Evolutionary conservation across 2,329 filamentous ascomycete species (phyloP).

Genomic region (Monosporascus sp.): DNA sequence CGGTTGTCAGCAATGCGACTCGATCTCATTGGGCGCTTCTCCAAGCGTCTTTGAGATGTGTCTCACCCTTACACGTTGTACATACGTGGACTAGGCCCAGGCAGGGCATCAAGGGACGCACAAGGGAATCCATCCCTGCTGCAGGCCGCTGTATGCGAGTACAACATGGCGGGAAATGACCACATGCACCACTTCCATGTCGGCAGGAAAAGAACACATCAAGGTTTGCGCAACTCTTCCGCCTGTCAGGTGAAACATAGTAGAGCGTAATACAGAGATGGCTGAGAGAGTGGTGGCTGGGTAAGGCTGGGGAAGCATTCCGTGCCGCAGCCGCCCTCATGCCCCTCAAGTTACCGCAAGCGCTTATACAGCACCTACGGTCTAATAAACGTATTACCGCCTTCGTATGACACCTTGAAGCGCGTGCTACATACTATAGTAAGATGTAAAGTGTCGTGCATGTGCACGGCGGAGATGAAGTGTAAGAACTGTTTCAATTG

Average conservation of each 20-base stretch:
- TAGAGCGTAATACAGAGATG: constrained; percentile 1
- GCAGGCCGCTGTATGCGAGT: background rate
- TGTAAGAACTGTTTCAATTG: too few species aligned
- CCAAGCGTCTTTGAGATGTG: background rate
- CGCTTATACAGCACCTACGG: too few species aligned
- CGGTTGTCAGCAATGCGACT: background rate
- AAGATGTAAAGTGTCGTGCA: too few species aligned
- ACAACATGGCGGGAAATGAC: background rate
- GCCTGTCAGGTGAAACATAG: background rate
- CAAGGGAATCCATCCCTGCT: background rate
- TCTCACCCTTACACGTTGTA: background rate
- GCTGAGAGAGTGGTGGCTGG: too few species aligned
- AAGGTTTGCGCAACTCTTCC: too few species aligned
- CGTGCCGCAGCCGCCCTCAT: too few species aligned
- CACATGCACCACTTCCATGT: background rate
- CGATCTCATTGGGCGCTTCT: background rate
- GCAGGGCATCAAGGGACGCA: background rate
- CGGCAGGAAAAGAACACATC: background rate
- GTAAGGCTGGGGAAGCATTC: too few species aligned
- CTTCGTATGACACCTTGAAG: too few species aligned
- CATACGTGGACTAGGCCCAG: background rate
- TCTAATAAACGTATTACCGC: too few species aligned
- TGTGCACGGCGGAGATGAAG: too few species aligned
- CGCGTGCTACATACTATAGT: too few species aligned
- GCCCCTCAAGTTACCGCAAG: too few species aligned